Conservation (phyloP, 2,329 filamentous ascomycete genomes). For the Thermochaetoides dissita region DNA sequence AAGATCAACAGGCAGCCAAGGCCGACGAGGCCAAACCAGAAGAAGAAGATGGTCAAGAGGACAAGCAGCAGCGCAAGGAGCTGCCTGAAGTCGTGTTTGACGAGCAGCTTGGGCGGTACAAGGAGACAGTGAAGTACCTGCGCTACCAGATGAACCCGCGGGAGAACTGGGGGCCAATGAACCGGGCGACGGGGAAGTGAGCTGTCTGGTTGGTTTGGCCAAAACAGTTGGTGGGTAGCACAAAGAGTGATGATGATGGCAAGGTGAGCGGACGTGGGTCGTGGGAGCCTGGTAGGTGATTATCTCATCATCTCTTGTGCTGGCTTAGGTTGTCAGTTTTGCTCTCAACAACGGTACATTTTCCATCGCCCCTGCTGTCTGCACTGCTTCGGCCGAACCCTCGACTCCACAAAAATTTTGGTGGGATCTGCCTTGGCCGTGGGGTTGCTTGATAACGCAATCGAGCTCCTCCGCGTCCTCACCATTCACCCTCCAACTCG, state of each 20-base stretch:
- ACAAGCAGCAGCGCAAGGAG: conserved; percentile 6
- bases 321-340: too few species aligned
- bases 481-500: not conserved
- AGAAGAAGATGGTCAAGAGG: conserved; percentile 1
- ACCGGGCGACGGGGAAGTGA: conserved; percentile 45
- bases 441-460: conserved; percentile 11
- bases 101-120: conserved; percentile 60
- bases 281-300: too few species aligned
- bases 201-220: conserved; percentile 21
- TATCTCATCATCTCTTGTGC: too few species aligned
- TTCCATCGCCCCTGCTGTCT: not conserved
- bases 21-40: conserved; percentile 15
- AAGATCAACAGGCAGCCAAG: conserved; percentile 6
- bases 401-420: not conserved
- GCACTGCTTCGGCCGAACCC: conserved; percentile 3
- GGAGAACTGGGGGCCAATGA: conserved; percentile 88
- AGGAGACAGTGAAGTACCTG: conserved; percentile 53
- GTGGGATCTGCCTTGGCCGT: too few species aligned
- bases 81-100: conserved; percentile 49
- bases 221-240: too few species aligned
- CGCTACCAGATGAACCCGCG: conserved; percentile 83
- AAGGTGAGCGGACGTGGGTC: not conserved
- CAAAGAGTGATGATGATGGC: not conserved
- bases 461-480: conserved; percentile 3
- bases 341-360: too few species aligned